phyloP scores from a whole-genome alignment of 139 green algal species.

The Micractinium conductrix region DNA sequence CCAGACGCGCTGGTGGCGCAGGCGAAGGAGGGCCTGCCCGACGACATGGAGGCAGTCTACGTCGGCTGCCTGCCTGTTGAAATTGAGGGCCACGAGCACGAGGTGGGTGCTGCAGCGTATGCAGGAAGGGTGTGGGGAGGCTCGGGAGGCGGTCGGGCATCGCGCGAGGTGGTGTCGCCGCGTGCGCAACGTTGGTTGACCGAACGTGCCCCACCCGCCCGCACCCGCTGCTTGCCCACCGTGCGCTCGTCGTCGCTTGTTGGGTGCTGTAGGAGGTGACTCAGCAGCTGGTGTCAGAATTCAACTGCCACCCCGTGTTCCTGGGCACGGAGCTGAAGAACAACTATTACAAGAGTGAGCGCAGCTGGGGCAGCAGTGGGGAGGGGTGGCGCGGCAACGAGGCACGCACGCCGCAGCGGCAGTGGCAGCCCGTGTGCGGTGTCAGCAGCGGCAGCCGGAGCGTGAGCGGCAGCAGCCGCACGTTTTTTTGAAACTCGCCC shows the following conservation, averaged over 20 bases:
- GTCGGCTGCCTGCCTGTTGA: slow-evolving; percentile 87
- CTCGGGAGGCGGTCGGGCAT: too few species aligned
- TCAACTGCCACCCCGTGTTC: slow-evolving; percentile 93
- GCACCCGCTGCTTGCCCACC: background rate
- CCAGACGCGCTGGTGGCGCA: slow-evolving; percentile 94
- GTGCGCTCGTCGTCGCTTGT: background rate
- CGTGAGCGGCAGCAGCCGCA: background rate
- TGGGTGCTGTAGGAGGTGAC: slow-evolving; percentile 63
- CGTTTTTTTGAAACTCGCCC: background rate
- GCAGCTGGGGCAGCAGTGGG: background rate
- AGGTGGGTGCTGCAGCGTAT: slow-evolving; percentile 54
- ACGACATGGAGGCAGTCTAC: slow-evolving; percentile 81
- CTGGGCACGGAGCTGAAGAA: slow-evolving; percentile 85
- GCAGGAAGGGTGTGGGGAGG: background rate
- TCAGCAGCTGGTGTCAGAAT: slow-evolving; percentile 73
- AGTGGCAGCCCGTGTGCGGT: background rate
- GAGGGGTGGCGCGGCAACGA: too few species aligned
- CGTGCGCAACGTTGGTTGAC: background rate
- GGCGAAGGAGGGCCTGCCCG: slow-evolving; percentile 82
- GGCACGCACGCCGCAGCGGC: too few species aligned
- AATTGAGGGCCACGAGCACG: slow-evolving; percentile 81
- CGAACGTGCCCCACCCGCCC: background rate
- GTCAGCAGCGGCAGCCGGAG: background rate
- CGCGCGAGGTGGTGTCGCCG: background rate
- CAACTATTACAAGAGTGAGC: slow-evolving; percentile 92